Percentiles rank a stretch among this genome's conserved stretches.
Conservation (phyloP, 331 rosid species). For the Rosa hybrid region DNA sequence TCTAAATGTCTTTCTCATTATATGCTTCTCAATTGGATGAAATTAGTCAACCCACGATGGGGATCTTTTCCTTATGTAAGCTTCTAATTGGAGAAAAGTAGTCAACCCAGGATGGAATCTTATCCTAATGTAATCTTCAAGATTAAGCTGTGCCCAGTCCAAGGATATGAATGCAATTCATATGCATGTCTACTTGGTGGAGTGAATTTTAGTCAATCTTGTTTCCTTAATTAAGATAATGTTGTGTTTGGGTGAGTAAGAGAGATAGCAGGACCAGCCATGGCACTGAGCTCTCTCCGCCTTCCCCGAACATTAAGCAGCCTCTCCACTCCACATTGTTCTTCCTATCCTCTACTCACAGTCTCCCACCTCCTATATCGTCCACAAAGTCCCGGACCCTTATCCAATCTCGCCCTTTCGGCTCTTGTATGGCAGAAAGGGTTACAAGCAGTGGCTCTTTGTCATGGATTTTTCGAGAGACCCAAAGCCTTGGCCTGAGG, state of each 20-base stretch:
- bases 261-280: conserved; percentile 13
- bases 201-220: neutral
- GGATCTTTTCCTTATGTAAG: neutral
- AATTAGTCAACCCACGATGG: neutral
- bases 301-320: conserved; percentile 36
- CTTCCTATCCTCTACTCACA: conserved; percentile 17
- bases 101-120: too few relatives aligned
- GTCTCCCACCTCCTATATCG: neutral
- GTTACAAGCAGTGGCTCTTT: conserved; percentile 88
- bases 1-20: neutral
- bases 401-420: conserved; percentile 39
- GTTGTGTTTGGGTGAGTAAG: neutral
- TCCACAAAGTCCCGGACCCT: conserved; percentile 7
- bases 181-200: neutral
- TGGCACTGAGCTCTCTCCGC: conserved; percentile 30
- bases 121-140: neutral
- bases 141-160: neutral
- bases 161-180: neutral
- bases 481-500: conserved; percentile 50
- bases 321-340: conserved; percentile 29
- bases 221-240: neutral
- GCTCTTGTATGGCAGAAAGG: conserved; percentile 73
- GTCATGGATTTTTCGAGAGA: conserved; percentile 71
- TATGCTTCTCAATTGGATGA: neutral
- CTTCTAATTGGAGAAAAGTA: too few relatives aligned